Evolutionary conservation across 75 land plant species (phyloP), one percentile per base, ranked within the genome.

Genomic region (Selaginella moellendorffii): DNA sequence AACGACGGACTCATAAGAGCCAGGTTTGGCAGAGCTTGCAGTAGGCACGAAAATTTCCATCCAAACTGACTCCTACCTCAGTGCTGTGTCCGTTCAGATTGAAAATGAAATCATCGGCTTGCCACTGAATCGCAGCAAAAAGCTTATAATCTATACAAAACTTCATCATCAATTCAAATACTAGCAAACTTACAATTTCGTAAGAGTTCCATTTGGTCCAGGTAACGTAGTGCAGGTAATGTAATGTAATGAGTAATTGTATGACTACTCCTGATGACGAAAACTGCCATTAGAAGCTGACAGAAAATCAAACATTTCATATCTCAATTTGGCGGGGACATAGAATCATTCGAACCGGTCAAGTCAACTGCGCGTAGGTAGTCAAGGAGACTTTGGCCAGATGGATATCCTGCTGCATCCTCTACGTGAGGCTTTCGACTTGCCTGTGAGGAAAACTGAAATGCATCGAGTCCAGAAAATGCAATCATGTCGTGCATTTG

Each of bases 51-150:
- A 87, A 63, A 12, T 87, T 80, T 0, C 97, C 97, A 5, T 61
- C 46, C 1, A 87, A 66, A 36, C 5, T 14, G 5, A 5, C 14
- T 36, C 46, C 14, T 36, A 36, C 46, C 14, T 36, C 46, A 36
- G 46, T 5, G 46, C 14, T 36, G 5, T 5, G 72, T 71, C 87
- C 90, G 71, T 82, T 89, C 74, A 93, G 73, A 74, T 83, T 80
- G 67, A 93, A 93, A 63, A 90, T 85, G 71, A 89, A 96, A 62
- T 82, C 53, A 80, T 76, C 52, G 88, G 82, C 52, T 81, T 75
- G 60, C 83, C 98, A 70, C 98, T 96, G 70, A 93, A 93, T 1
- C 98, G 87, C 86, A 51, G 87, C 80, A 68, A 93, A 89, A 21
- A 83, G 83, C 56, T 78, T 85, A 56, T 93, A 90, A 30, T 90